Base-by-base conservation (phyloP, 2,329 filamentous ascomycete species). In the Ophiostoma quercus region DNA sequence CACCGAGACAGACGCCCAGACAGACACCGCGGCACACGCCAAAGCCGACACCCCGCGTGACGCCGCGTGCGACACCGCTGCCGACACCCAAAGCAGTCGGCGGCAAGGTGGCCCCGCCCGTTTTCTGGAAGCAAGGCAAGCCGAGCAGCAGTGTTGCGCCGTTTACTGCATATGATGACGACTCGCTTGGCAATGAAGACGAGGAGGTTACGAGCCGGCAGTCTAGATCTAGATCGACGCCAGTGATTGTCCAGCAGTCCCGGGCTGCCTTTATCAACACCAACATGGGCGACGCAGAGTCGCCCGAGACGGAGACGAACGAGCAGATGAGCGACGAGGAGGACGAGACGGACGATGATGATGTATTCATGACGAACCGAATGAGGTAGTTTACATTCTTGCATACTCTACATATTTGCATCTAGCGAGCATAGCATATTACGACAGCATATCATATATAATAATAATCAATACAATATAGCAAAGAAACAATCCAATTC, bases 341-440 rank as follows among this genome's bases (percentile, higher is more conserved):
- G 43, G 37, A 16, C 8, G 37, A 67, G 25, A 66, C 60, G 25
- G 69, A 70, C 39, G 62, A 68, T 57, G 57, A 68, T 32, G 62
- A 68, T 39, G 65, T 69, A 7, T 71, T 67, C 57, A 67, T 69
- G 67, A 32, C 43, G 14, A 22, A 51, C 16, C 63, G 65, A 5
- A 9, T 43, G 12, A 16, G 34, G 16, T 43, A 34, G 51, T 19
- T 37, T 34, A 37, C 5, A 0, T 11, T 25, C 4, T 25, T 12
- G 11, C 9, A 34, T 12, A 25, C 8, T 29, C n/a, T 32, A 62
- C 14, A 22, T 32, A 37, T 63, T 5, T 63, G 37, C 1, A 9
- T 37, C 16, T 63, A 63, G 32, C 60, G 32, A 37, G 32, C 60
- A 63, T 37, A n/a, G 60, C 16, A 63, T 62, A 34, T 62, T 8